These are phyloP conservation scores for Echeveria elegans DNA, from an alignment of 164 flowering plant genomes.

Conservation along the genomic window DNA sequence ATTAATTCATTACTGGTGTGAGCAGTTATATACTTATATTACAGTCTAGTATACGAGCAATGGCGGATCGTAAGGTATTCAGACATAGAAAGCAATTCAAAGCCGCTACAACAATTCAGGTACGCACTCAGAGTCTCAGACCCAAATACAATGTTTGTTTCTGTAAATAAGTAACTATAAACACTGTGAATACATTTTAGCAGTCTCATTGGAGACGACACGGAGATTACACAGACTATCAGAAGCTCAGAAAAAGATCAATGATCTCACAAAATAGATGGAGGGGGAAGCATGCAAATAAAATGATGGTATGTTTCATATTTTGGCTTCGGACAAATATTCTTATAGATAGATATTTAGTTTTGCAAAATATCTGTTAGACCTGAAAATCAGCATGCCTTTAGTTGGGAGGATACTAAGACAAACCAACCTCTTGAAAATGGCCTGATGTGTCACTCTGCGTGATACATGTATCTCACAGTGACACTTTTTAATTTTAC, in stretches of 20 bases:
- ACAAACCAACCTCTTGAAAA: not conserved
- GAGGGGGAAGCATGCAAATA: conserved; percentile 32
- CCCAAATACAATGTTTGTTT: not conserved
- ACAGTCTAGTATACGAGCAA: conserved; percentile 63
- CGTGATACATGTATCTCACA: not conserved
- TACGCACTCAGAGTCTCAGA: conserved; percentile 13
- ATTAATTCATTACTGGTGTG: conserved; percentile 4
- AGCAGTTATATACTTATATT: conserved; percentile 48
- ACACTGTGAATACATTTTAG: conserved; percentile 12
- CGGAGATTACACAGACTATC: conserved; percentile 37
- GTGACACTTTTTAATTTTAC: not conserved
- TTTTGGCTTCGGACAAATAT: not conserved
- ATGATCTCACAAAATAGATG: conserved; percentile 53
- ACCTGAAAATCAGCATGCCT: not conserved
- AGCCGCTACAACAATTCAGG: conserved; percentile 71
- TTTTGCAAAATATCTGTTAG: not conserved
- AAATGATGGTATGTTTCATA: not conserved
- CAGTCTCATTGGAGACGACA: conserved; percentile 75
- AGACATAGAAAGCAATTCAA: conserved; percentile 39
- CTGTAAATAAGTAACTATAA: not conserved
- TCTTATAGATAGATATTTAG: not conserved
- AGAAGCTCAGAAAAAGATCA: conserved; percentile 49
- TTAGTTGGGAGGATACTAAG: not conserved
- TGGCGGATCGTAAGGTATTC: conserved; percentile 55
- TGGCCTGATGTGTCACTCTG: not conserved